Base-by-base conservation (phyloP, 371 early-diverging fungal species). In the Dichotomocladium elegans region DNA sequence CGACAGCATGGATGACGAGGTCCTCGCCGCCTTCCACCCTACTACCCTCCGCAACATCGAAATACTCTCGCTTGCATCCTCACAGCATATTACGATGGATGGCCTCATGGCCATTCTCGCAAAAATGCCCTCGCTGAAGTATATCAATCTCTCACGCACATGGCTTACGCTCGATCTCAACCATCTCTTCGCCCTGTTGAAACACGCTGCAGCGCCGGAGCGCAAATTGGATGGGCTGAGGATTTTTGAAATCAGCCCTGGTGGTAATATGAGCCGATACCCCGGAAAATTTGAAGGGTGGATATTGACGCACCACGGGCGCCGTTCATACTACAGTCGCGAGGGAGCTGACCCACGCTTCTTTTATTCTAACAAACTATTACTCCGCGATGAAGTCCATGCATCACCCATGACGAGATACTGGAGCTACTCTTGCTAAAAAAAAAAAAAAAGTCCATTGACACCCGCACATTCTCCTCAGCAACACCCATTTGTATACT, bases 341-440 rank as follows among this genome's bases (percentile, higher is more conserved):
- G 42, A 31, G 14, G 17, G 41, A 30, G 44, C 58, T 9, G 65
- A 68, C 9, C 68, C 72, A 0, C 55, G 53, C 14, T 61, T 53
- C 19, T 31, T 44, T 17, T 66, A 70, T 43, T 64, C 71, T 4
- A 66, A 66, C 50, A 70, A 70, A 25, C 50, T 70, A 14, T 19
- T 64, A 14, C 27, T 70, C 52, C 19, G 28, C 17, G 52, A 58
- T 15, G 33, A 51, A 27, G 26, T 35, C 10, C 49, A 25, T 21
- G 27, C 56, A 15, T 71, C 72, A 19, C 63, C 72, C 35, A 68
- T 71, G 68, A 54, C 54, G 27, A 53, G 49, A 15, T 71, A 71
- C 41, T 67, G 67, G 64, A 46, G 62, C 21, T 71, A 61, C 44
- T 67, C 62, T 15, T 67, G 51, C 31, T 60, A 35, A 57, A 14